These are phyloP conservation scores for Solanum neorickii DNA, from an alignment of 257 asterid species.

Conservation along the genomic window DNA sequence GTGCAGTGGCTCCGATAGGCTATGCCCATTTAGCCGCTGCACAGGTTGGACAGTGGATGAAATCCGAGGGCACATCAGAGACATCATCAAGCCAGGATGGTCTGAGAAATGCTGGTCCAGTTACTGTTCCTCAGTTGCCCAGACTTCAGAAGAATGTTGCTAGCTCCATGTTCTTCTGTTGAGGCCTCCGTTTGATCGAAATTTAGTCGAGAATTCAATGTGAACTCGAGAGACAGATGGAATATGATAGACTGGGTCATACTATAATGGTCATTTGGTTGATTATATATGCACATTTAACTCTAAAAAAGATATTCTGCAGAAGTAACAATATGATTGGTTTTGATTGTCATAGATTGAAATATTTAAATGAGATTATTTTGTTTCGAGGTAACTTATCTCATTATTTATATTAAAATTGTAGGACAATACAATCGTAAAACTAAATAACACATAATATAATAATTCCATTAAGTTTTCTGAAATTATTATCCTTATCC, in stretches of 20 bases:
- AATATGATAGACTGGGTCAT: background rate
- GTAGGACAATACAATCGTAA: background rate
- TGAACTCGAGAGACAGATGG: too few relatives aligned
- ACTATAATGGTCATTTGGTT: background rate
- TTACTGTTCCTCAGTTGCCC: constrained; percentile 66
- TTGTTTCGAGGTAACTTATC: background rate
- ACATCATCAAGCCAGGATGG: constrained; percentile 81
- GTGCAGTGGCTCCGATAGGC: constrained; percentile 79
- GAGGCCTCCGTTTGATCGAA: background rate
- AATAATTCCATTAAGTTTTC: accelerated
- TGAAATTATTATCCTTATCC: background rate
- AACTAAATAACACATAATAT: background rate
- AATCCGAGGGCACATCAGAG: constrained; percentile 74
- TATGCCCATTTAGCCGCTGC: constrained; percentile 94
- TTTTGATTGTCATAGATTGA: background rate
- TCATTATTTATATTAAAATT: background rate
- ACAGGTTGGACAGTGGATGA: constrained; percentile 89
- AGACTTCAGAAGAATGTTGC: constrained; percentile 47
- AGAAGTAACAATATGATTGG: background rate
- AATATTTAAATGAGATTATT: background rate
- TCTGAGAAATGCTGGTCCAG: constrained; percentile 35
- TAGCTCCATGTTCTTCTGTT: constrained; percentile 81
- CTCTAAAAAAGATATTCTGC: background rate
- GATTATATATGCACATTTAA: background rate
- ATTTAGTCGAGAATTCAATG: too few relatives aligned